These are phyloP conservation scores for Megacollybia marginata DNA, from an alignment of 768 basidiomycete species.

Conservation along the genomic window DNA sequence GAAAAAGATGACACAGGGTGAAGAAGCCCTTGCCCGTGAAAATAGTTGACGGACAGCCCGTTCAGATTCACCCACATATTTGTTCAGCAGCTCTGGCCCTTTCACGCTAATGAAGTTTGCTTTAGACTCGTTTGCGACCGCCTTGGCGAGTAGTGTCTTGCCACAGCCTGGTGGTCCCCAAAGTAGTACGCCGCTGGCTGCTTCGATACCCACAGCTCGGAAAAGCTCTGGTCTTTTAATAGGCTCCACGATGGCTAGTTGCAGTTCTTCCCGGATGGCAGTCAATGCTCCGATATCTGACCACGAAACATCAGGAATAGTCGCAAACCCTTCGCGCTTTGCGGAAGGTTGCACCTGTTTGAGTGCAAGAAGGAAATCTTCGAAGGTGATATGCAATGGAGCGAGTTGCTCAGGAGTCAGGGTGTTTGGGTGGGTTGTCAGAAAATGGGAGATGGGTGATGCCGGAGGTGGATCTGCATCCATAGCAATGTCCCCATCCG, in stretches of 20 bases:
- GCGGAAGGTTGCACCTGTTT: slow-evolving; percentile 90
- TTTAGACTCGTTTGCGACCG: slow-evolving; percentile 90
- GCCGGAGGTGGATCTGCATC: slow-evolving; percentile 33
- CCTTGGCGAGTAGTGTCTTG: slow-evolving; percentile 96
- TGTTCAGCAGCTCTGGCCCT: slow-evolving; percentile 94
- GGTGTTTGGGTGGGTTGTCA: slow-evolving; percentile 78
- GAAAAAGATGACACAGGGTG: slow-evolving; percentile 93
- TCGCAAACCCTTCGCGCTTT: slow-evolving; percentile 96
- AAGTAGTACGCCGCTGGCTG: slow-evolving; percentile 88
- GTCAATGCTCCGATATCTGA: slow-evolving; percentile 91
- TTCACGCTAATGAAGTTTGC: slow-evolving; percentile 99
- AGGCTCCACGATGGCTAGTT: slow-evolving; percentile 97
- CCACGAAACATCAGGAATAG: slow-evolving; percentile 95
- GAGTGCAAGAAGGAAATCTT: slow-evolving; percentile 80
- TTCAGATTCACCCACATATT: slow-evolving; percentile 99
- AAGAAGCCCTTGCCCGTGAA: slow-evolving; percentile 85
- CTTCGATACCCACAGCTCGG: slow-evolving; percentile 79
- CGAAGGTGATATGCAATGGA: slow-evolving; percentile 71
- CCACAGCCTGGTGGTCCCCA: slow-evolving; percentile 99
- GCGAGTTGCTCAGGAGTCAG: slow-evolving; percentile 72
- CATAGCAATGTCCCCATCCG: slow-evolving; percentile 34
- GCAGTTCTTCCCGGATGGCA: slow-evolving; percentile 79
- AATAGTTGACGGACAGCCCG: slow-evolving; percentile 93
- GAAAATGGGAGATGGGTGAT: slow-evolving; percentile 83
- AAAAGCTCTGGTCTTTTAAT: slow-evolving; percentile 88